A percentile compares a stretch with the other conserved stretches of the same genome.
These are phyloP conservation scores for Aspergillus brunneoviolaceus DNA, from an alignment of 2,329 filamentous ascomycete species.

Conservation along the genomic window DNA sequence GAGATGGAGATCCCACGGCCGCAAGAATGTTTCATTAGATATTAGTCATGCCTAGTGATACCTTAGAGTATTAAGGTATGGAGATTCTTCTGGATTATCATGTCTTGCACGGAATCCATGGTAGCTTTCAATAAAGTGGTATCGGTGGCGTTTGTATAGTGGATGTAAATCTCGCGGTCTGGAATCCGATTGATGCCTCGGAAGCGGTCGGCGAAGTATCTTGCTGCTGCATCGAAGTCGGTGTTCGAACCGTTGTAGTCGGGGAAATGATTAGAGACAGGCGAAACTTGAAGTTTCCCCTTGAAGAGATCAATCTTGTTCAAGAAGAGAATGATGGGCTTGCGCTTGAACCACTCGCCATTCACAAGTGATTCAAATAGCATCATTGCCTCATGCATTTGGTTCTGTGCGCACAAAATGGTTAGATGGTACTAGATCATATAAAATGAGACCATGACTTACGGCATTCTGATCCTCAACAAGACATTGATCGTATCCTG, in stretches of 20 bases:
- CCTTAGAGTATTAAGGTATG: constrained; percentile 70
- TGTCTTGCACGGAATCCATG: constrained; percentile 82
- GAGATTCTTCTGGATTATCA: constrained; percentile 81
- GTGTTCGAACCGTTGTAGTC: constrained; percentile 72
- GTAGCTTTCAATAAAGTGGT: constrained; percentile 80
- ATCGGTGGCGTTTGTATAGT: constrained; percentile 61
- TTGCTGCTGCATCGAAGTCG: constrained; percentile 72
- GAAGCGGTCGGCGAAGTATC: constrained; percentile 82
- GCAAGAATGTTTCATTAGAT: constrained; percentile 17
- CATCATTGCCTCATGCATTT: constrained; percentile 90
- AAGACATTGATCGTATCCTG: constrained; percentile 92
- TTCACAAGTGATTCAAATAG: constrained; percentile 83
- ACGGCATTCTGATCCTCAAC: constrained; percentile 96
- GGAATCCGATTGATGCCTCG: constrained; percentile 68
- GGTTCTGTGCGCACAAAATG: constrained; percentile 59
- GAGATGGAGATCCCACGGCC: constrained; percentile 18
- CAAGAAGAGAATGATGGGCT: constrained; percentile 77
- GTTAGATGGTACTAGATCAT: constrained; percentile 15
- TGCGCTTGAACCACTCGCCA: constrained; percentile 81
- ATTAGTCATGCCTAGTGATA: constrained; percentile 7
- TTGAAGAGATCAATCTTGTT: constrained; percentile 88
- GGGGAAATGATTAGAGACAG: constrained; percentile 73
- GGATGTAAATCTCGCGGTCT: constrained; percentile 58
- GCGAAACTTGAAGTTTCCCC: constrained; percentile 69
- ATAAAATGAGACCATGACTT: constrained; percentile 43